These are phyloP conservation scores for Cutaneotrichosporon dermatis DNA, from an alignment of 1,284 basidiomycete genomes.

Conservation along the genomic window DNA sequence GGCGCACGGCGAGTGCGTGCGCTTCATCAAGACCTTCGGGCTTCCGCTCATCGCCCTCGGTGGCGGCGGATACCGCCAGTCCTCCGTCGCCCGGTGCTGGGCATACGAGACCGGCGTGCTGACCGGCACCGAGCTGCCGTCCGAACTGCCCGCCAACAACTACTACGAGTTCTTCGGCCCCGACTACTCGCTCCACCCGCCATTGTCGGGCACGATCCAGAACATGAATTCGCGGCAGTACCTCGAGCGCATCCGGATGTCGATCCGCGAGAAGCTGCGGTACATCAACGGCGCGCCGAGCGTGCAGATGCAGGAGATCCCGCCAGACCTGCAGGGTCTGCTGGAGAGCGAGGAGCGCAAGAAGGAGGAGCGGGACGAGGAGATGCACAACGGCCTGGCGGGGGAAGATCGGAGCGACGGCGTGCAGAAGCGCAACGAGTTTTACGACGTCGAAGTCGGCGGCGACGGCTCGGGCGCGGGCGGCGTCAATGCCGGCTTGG, in stretches of 20 bases:
- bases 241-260: slow-evolving; percentile 78
- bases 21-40: slow-evolving; percentile 88
- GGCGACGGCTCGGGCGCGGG: slow-evolving; percentile 13
- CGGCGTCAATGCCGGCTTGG: not conserved
- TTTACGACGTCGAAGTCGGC: slow-evolving; percentile 17
- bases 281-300: slow-evolving; percentile 94
- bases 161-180: slow-evolving; percentile 94
- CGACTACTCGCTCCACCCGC: slow-evolving; percentile 87
- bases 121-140: slow-evolving; percentile 76
- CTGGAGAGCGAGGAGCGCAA: slow-evolving; percentile 70
- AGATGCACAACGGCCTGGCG: slow-evolving; percentile 49
- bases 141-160: slow-evolving; percentile 79
- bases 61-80: slow-evolving; percentile 79
- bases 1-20: slow-evolving; percentile 97
- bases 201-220: slow-evolving; percentile 82
- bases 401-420: slow-evolving; percentile 18
- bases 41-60: slow-evolving; percentile 87
- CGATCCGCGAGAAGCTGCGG: slow-evolving; percentile 82
- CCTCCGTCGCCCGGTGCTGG: slow-evolving; percentile 97
- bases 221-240: slow-evolving; percentile 82
- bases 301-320: slow-evolving; percentile 93
- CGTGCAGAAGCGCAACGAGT: slow-evolving; percentile 20
- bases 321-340: slow-evolving; percentile 79
- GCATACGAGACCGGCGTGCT: slow-evolving; percentile 94
- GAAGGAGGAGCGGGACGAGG: slow-evolving; percentile 64